phyloP scores from a whole-genome alignment of 2,329 filamentous ascomycete species.

The Talaromyces sp. region DNA sequence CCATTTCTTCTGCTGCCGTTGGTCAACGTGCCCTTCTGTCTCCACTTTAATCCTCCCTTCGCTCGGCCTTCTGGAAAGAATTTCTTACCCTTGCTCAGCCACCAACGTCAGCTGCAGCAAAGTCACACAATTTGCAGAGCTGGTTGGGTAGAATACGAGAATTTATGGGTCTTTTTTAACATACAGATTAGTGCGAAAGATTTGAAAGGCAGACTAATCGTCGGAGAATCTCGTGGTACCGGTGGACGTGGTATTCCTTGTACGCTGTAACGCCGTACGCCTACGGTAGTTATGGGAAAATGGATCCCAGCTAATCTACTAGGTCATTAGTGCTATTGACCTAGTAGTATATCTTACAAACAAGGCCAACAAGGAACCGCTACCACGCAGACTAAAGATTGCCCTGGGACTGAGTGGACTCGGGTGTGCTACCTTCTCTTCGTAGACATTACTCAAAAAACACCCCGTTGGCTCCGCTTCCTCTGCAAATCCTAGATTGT shows the following conservation, averaged over 20 bases:
- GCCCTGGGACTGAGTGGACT: neutral
- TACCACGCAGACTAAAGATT: neutral
- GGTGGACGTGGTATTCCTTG: neutral
- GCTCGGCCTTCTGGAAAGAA: slow-evolving; percentile 14
- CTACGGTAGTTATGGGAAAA: neutral
- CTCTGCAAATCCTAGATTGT: neutral
- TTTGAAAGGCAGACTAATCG: neutral
- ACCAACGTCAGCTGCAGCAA: slow-evolving; percentile 7
- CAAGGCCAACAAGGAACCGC: neutral
- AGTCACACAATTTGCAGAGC: neutral
- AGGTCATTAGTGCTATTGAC: neutral
- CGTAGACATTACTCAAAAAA: slow-evolving; percentile 10
- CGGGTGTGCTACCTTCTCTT: slow-evolving; percentile 13
- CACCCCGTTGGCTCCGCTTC: neutral
- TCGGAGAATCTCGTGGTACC: neutral
- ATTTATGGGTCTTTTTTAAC: neutral
- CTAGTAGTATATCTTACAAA: neutral
- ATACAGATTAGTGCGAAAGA: neutral
- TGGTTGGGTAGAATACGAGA: neutral
- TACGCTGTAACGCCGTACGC: neutral
- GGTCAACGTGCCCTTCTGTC: neutral
- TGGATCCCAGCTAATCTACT: neutral
- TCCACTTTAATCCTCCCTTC: neutral
- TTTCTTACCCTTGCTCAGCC: neutral
- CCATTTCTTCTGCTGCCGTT: neutral